Evolutionary conservation across 2,329 filamentous ascomycete species (phyloP), one percentile per base, ranked within the genome.

Genomic region (Penicillium sp.): DNA sequence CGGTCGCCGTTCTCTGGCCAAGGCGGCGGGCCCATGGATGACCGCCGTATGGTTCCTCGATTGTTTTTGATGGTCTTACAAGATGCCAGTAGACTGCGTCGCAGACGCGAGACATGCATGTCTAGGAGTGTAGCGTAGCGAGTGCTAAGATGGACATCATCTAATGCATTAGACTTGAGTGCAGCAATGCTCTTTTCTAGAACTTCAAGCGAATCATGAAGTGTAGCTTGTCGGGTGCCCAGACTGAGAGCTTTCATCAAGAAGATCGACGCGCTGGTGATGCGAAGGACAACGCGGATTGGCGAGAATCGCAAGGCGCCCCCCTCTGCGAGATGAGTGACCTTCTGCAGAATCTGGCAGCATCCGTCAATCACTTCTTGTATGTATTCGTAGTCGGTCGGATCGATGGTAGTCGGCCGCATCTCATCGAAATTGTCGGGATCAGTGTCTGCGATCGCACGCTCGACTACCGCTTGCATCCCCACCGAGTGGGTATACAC

Each of bases 391-490:
- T 77, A 78, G 53, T 80, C 77, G 39, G 70, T 69, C 1, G 72
- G 67, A 45, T 76, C 73, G 18, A 76, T 68, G 39, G 69, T 67
- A 53, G 74, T 65, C 10, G 70, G 61, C 9, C 73, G 57, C 29
- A 73, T 62, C 61, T 73, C 31, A 37, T 66, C 56, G 42, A 58
- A 53, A 43, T 59, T 50, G 32, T 64, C 63, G 5, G 61, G 52
- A 29, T 65, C 62, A 22, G 57, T 56, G 38, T 69, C 64, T 28
- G 65, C 63, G 4, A 77, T 63, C 1, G 71, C 73, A n/a, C 76
- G 73, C 48, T 80, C 77, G 3, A 79, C 76, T 3, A 80, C 73
- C 2, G 77, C 77, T 59, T 80, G 77, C 62, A 80, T 76, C 2
- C 76, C 77, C 5, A 80, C 69, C 44, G 64, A 68, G 48, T 66